phyloP scores from a whole-genome alignment of 2,329 filamentous ascomycete genomes.

The Colletotrichum higginsianum region DNA sequence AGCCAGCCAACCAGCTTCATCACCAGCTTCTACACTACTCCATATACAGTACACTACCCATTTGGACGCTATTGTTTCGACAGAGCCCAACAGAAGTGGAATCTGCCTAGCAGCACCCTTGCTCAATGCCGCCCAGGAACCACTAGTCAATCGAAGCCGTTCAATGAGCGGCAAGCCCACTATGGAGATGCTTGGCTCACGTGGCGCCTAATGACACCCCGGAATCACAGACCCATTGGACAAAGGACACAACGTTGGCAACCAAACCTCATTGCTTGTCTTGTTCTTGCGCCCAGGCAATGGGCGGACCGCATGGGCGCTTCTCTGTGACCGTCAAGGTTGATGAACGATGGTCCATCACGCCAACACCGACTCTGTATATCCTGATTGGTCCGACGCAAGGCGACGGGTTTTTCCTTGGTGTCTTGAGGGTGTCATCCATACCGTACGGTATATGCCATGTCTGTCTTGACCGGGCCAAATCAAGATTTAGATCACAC shows the following conservation, averaged over 20 bases:
- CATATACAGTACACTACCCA: too few relatives aligned
- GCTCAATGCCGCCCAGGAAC: slow-evolving; percentile 13
- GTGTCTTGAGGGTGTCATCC: not conserved
- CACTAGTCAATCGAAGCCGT: slow-evolving; percentile 17
- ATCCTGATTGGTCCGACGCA: slow-evolving; percentile 8
- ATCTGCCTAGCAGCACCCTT: slow-evolving; percentile 25
- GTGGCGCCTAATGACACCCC: slow-evolving; percentile 36
- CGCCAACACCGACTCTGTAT: slow-evolving; percentile 11
- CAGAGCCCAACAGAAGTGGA: slow-evolving; percentile 37
- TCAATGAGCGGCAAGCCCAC: slow-evolving; percentile 35
- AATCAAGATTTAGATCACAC: not conserved
- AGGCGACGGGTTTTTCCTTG: not conserved
- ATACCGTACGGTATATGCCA: not conserved
- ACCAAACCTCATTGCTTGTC: slow-evolving; percentile 15
- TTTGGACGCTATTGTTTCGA: slow-evolving; percentile 33
- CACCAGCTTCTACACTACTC: slow-evolving; percentile 8
- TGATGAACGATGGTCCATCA: slow-evolving; percentile 4
- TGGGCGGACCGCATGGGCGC: slow-evolving; percentile 1
- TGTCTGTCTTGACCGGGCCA: slow-evolving; percentile 16
- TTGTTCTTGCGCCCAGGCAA: not conserved
- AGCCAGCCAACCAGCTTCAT: slow-evolving; percentile 14
- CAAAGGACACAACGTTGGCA: slow-evolving; percentile 6
- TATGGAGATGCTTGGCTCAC: slow-evolving; percentile 36
- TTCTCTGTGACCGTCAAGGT: slow-evolving; percentile 13
- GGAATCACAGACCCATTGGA: slow-evolving; percentile 19